Base-by-base conservation (phyloP, 2,329 filamentous ascomycete genomes). In the Fusarium sp. region DNA sequence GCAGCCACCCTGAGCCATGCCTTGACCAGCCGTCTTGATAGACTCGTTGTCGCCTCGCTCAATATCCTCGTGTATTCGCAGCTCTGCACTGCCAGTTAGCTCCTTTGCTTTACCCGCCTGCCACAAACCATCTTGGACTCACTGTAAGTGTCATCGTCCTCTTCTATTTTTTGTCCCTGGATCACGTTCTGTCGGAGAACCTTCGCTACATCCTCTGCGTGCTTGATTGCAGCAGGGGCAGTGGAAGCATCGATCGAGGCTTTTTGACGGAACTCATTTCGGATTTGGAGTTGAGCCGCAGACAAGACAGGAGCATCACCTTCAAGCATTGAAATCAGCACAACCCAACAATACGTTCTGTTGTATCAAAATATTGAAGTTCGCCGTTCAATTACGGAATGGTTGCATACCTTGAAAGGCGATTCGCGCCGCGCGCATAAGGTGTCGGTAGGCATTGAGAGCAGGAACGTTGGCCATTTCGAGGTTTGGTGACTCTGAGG, bases 1-100 rank as follows among this genome's bases (percentile, higher is more conserved):
- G 65, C 65, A 68, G 17, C 65, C 56, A 20, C 76, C 74, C 9
- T 74, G 68, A n/a, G 64, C 46, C n/a, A 58, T 59, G 38, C 74
- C 75, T 3, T 64, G 77, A 61, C 80, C 83, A 4, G 85, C 84
- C 50, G 88, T 83, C 79, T 94, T 96, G 73, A 97, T 88, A 32
- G 90, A 92, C 72, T 97, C 94, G 76, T 99, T 99, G 80, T 98
- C 92, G 53, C 96, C 94, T 68, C 93, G 86, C 79, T 99, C 95
- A 28, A 91, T 99, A 68, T 97, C 83, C 63, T 97, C 87, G 77
- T 98, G 96, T 79, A 99, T 97, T 50, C 90, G 86, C 57, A 98
- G 81, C 76, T 91, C 94, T 97, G 70, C 14, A n/a, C 44, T 24
- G 3, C 36, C n/a, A 23, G 10, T 62, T 61, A 56, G 56, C 36